Conservation (phyloP, 345 rosid genomes). For the Sisymbrium altissimum region DNA sequence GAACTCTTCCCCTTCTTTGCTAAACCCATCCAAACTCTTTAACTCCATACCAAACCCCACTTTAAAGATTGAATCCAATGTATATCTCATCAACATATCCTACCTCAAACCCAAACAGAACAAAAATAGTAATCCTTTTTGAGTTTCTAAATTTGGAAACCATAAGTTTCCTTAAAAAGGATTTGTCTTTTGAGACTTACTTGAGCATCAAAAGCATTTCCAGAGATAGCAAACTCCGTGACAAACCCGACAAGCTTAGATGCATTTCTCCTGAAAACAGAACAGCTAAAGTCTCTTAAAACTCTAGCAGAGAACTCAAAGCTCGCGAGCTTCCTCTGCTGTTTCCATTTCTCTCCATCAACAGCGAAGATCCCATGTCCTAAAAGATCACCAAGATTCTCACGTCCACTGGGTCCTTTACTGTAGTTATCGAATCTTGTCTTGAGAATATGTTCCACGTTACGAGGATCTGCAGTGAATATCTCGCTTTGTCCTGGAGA, state of each 20-base stretch:
- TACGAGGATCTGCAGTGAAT: slow-evolving; percentile 53
- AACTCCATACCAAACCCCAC: slow-evolving; percentile 74
- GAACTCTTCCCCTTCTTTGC: slow-evolving; percentile 39
- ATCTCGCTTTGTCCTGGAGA: slow-evolving; percentile 39
- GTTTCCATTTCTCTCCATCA: slow-evolving; percentile 78
- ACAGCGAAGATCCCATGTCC: slow-evolving; percentile 69
- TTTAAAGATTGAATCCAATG: slow-evolving; percentile 70
- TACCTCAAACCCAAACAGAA: slow-evolving; percentile 5
- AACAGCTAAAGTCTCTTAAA: slow-evolving; percentile 62
- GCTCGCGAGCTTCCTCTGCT: slow-evolving; percentile 76
- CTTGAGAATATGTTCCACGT: slow-evolving; percentile 59
- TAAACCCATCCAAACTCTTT: slow-evolving; percentile 54
- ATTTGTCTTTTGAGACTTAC: slow-evolving; percentile 23
- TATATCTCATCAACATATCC: slow-evolving; percentile 65
- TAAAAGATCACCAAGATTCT: slow-evolving; percentile 41
- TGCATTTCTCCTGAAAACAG: slow-evolving; percentile 54
- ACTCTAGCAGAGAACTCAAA: slow-evolving; percentile 66
- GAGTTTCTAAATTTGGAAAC: background rate
- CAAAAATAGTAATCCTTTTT: background rate
- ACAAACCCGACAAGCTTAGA: slow-evolving; percentile 42
- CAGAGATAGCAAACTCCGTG: slow-evolving; percentile 29
- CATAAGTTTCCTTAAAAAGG: too few relatives aligned
- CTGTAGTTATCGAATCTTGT: slow-evolving; percentile 46
- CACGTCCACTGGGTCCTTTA: slow-evolving; percentile 41
- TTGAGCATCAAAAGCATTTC: slow-evolving; percentile 54